Evolutionary conservation across 2,329 filamentous ascomycete species (phyloP), one percentile per base, ranked within the genome.

Genomic region (Xylariaceae sp.): DNA sequence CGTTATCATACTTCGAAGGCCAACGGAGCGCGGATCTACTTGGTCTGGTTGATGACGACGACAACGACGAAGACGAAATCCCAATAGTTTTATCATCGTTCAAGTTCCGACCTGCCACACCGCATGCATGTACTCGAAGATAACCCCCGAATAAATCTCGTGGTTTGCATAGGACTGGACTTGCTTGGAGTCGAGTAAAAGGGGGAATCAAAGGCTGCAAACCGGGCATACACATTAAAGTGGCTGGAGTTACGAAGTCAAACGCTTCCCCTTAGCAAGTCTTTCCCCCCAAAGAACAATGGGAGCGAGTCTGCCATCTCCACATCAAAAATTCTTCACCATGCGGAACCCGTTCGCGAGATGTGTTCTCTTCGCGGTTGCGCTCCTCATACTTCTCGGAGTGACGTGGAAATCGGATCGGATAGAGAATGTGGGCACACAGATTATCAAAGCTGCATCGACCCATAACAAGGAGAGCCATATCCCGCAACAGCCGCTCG

Each of bases 311-410:
- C 66, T 78, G 59, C 68, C 74, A 28, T 67, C 72, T 55, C 65
- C 76, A 55, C 72, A 76, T 63, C 79, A 72, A 44, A 68, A 74
- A 62, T 73, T 78, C 61, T 73, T 79, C 71, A 80, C 70, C 62
- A 80, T 82, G 78, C 75, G 80, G 60, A 81, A 78, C 63, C 77
- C 79, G 3, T 75, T 81, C 53, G 73, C 74, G 37, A 74, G 77
- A 70, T 78, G 75, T 46, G 68, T 82, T 11, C 56, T 80, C 28
- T 73, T 79, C 62, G 76, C 78, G 45, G 64, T 78, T 19, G 72
- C 72, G 55, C 69, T 82, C 49, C 67, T 82, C 8, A 58, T 80
- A 54, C 67, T 82, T 40, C 69, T 81, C 44, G 69, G 71, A 43
- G 60, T 77, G 26, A 72, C 78, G 6, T 72, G 79, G 56, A 76